phyloP scores from a whole-genome alignment of 2,329 filamentous ascomycete genomes.

The Diaporthe amygdali region DNA sequence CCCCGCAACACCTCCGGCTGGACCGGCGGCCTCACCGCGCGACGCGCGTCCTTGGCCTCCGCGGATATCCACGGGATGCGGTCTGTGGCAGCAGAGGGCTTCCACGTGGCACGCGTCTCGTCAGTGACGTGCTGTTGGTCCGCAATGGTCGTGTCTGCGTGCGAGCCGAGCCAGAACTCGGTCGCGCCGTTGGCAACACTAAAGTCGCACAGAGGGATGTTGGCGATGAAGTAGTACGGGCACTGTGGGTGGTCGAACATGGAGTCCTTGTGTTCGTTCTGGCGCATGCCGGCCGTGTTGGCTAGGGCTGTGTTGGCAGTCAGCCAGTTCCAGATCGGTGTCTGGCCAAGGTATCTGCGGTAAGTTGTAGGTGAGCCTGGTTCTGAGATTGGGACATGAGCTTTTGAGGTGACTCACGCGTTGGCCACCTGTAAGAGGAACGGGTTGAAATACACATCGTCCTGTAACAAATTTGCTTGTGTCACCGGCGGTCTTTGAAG shows the following conservation, averaged over 20 bases:
- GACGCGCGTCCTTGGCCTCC: conserved; percentile 28
- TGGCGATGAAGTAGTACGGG: conserved; percentile 45
- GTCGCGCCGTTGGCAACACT: conserved; percentile 40
- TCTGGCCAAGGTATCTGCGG: conserved; percentile 44
- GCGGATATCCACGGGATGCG: conserved; percentile 24
- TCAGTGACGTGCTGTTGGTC: conserved; percentile 37
- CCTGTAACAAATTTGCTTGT: conserved; percentile 36
- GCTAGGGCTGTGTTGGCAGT: conserved; percentile 45
- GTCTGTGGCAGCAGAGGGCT: conserved; percentile 6
- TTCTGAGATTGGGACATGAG: rapidly evolving
- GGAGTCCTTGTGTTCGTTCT: conserved; percentile 45
- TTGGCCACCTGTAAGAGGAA: conserved; percentile 46
- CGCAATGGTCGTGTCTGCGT: conserved; percentile 35
- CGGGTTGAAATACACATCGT: conserved; percentile 47
- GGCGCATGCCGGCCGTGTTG: conserved; percentile 40
- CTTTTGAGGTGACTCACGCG: conserved; percentile 32
- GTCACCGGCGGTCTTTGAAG: conserved; percentile 43
- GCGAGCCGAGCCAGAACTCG: conserved; percentile 47
- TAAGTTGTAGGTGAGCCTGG: background rate
- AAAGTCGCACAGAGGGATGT: conserved; percentile 43
- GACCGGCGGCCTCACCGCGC: conserved; percentile 33
- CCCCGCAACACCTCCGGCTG: conserved; percentile 32
- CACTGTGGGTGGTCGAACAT: conserved; percentile 40
- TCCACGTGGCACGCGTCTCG: conserved; percentile 1
- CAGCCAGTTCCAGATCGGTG: conserved; percentile 45